phyloP scores from a whole-genome alignment of 805 yeast genomes.

The Spathaspora sp. region DNA sequence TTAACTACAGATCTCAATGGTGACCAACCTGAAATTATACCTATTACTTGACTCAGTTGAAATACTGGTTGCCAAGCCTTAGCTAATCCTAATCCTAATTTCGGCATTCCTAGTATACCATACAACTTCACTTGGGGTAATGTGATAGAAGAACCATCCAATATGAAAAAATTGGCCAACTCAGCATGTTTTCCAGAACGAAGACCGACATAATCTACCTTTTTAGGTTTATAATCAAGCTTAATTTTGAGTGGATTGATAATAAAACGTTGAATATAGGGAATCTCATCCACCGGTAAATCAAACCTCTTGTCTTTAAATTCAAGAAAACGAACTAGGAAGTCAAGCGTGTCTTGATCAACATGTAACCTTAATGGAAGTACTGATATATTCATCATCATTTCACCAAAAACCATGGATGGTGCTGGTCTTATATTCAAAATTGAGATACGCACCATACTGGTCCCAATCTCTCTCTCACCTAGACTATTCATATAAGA shows the following conservation, averaged over 20 bases:
- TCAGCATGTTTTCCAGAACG: slow-evolving; percentile 85
- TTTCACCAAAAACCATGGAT: slow-evolving; percentile 64
- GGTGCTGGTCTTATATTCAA: slow-evolving; percentile 64
- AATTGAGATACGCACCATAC: slow-evolving; percentile 54
- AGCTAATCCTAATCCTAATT: slow-evolving; percentile 52
- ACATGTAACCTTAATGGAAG: slow-evolving; percentile 80
- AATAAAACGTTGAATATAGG: slow-evolving; percentile 66
- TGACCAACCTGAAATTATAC: slow-evolving; percentile 78
- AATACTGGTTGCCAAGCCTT: slow-evolving; percentile 89
- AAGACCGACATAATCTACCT: slow-evolving; percentile 78
- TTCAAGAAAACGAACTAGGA: slow-evolving; percentile 72
- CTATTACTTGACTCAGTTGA: slow-evolving; percentile 72
- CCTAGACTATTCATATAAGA: slow-evolving; percentile 68
- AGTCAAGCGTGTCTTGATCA: slow-evolving; percentile 92
- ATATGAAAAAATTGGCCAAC: slow-evolving; percentile 79
- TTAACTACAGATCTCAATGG: slow-evolving; percentile 76
- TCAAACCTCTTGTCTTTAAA: slow-evolving; percentile 72
- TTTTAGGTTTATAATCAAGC: slow-evolving; percentile 90
- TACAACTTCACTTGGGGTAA: slow-evolving; percentile 60
- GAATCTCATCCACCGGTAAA: slow-evolving; percentile 60
- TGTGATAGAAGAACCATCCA: slow-evolving; percentile 79
- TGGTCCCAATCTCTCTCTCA: slow-evolving; percentile 64
- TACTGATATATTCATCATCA: slow-evolving; percentile 48
- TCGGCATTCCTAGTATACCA: slow-evolving; percentile 75
- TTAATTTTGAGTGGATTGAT: slow-evolving; percentile 58